Evolutionary conservation across 805 yeast species (phyloP).

Genomic region (Cyberlindnera euphorbiae): DNA sequence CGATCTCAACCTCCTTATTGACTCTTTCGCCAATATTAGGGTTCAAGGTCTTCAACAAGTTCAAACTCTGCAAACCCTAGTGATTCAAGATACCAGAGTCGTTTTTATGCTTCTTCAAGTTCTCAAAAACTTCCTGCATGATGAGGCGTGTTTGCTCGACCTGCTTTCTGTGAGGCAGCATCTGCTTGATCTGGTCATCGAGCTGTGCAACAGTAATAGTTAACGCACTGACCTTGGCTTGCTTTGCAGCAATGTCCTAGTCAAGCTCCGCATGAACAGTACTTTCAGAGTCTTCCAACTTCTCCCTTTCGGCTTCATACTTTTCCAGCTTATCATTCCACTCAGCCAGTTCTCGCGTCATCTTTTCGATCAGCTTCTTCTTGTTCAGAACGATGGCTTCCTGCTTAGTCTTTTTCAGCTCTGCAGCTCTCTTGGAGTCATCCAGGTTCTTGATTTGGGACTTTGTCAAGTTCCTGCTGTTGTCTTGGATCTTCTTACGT

Average conservation of each 20-base stretch:
- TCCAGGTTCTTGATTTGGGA: slow-evolving; percentile 39
- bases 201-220: slow-evolving; percentile 11
- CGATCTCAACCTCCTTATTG: slow-evolving; percentile 27
- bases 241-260: slow-evolving; percentile 14
- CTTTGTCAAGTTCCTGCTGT: slow-evolving; percentile 34
- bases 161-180: slow-evolving; percentile 17
- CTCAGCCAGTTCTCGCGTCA: slow-evolving; percentile 29
- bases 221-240: slow-evolving; percentile 4
- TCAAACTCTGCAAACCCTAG: slow-evolving; percentile 21
- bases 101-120: slow-evolving; percentile 17
- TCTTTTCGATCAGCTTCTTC: slow-evolving; percentile 28
- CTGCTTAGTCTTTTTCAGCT: slow-evolving; percentile 31
- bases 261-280: slow-evolving; percentile 17
- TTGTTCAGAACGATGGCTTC: slow-evolving; percentile 27
- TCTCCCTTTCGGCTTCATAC: slow-evolving; percentile 16
- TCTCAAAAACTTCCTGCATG: slow-evolving; percentile 14
- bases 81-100: slow-evolving; percentile 19
- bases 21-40: slow-evolving; percentile 15
- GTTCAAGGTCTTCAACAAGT: slow-evolving; percentile 17
- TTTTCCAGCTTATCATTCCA: slow-evolving; percentile 31
- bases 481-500: slow-evolving; percentile 37
- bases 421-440: slow-evolving; percentile 35
- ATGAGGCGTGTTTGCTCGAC: slow-evolving; percentile 16
- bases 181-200: slow-evolving; percentile 19
- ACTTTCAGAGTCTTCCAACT: slow-evolving; percentile 16